A percentile compares a stretch with the other conserved stretches of the same genome.
Conservation (phyloP, 73 alveolate genomes). For the Halteria grandinella region DNA sequence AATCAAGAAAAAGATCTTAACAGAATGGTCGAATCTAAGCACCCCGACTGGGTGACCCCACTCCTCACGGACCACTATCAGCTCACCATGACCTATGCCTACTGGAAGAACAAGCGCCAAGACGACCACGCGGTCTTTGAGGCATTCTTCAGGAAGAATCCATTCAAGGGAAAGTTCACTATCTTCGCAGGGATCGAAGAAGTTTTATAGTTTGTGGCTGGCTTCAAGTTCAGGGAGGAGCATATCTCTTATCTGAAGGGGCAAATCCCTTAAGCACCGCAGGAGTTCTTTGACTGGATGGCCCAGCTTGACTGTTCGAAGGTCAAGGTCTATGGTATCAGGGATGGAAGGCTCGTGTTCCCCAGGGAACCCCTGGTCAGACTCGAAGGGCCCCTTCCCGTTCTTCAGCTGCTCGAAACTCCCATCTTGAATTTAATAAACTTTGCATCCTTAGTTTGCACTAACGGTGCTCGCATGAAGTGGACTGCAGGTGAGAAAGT, state of each 20-base stretch:
- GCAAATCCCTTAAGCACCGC: constrained; percentile 65
- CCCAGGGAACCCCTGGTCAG: constrained; percentile 76
- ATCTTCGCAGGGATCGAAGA: constrained; percentile 87
- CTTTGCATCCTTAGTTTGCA: constrained; percentile 84
- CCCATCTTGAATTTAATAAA: constrained; percentile 82
- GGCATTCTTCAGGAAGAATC: constrained; percentile 79
- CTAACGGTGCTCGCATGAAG: constrained; percentile 88
- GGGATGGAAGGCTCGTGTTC: constrained; percentile 76
- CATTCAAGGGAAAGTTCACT: constrained; percentile 77
- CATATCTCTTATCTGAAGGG: constrained; percentile 68
- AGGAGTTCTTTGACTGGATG: constrained; percentile 76
- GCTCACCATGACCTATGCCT: constrained; percentile 75
- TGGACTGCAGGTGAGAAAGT: constrained; percentile 74
- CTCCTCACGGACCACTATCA: constrained; percentile 78
- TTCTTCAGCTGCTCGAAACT: constrained; percentile 77
- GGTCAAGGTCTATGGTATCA: constrained; percentile 62
- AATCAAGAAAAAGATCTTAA: neutral
- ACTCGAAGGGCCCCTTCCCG: constrained; percentile 78
- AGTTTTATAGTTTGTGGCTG: constrained; percentile 60
- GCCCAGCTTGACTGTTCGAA: constrained; percentile 32
- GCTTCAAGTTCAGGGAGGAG: constrained; percentile 71
- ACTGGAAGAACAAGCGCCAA: constrained; percentile 70
- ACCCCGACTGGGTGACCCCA: constrained; percentile 42
- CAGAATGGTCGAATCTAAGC: neutral
- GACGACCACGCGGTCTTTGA: constrained; percentile 70